Base-by-base conservation (phyloP, 108 stramenopile species). In the Cyclotella kingstonii region DNA sequence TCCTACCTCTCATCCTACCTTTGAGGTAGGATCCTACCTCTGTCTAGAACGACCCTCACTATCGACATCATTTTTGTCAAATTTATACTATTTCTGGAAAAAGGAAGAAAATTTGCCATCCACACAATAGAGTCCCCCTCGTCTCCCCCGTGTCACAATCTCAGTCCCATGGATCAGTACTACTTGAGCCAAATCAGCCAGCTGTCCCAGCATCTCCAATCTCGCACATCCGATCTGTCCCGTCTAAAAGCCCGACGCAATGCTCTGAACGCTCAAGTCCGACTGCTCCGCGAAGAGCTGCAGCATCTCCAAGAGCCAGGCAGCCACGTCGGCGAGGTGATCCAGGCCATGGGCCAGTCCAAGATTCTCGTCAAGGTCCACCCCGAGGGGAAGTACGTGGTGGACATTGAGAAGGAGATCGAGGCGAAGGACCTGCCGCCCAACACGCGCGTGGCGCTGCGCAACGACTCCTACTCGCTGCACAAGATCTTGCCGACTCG, bases 401-500 rank as follows among this genome's bases (percentile, higher is more conserved):
- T 98, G 15, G 99, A 98, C 63, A 63, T 99, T 12, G 94, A 97
- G 46, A 94, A 94, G 59, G 96, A 95, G 54, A 94, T 99, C 49
- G 95, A 98, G 59, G 93, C 98, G 54, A 94, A 96, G 44, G 92
- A 96, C 51, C 79, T 96, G 54, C 95, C 91, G 30, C 96, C 99
- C 58, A 98, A 97, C 73, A 98, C 98, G 2, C 90, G 99, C 22
- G 98, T 99, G 15, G 99, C 99, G 0, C 81, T 99, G 15, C 85
- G 97, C 49, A 97, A 97, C 66, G 99, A 99, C 80, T 97, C 96
- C 25, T 98, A 98, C 73, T 91, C 87, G 14, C 77, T 99, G 21
- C 99, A 99, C 84, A 98, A 98, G 66, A 98, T 98, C 42, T 59
- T 99, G 14, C 99, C 99, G 14, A 97, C 97, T 58, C 98, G 98